Conservation (phyloP, 176 grass and related monocot species). For the Neostapfia colusana region DNA sequence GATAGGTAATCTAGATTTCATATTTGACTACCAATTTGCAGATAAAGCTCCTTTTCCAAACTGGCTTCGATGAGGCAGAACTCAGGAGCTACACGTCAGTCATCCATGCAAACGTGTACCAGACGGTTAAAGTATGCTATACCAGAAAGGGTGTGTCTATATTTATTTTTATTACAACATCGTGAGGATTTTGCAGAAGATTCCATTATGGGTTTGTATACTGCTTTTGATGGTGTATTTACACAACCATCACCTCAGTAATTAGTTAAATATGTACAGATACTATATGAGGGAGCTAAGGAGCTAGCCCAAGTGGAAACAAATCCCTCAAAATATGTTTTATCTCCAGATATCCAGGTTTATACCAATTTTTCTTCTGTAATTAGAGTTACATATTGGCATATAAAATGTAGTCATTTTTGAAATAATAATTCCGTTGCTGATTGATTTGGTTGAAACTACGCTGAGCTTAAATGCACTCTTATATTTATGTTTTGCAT, state of each 20-base stretch:
- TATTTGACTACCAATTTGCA: conserved; percentile 40
- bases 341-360: conserved; percentile 78
- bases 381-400: background rate
- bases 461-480: background rate
- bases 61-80: conserved; percentile 81
- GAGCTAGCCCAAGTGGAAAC: conserved; percentile 77
- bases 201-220: conserved; percentile 16
- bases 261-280: conserved; percentile 50
- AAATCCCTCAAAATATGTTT: conserved; percentile 68
- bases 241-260: conserved; percentile 15
- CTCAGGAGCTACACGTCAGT: conserved; percentile 87
- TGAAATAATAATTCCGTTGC: background rate
- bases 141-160: conserved; percentile 77
- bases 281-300: conserved; percentile 91
- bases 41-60: conserved; percentile 99
- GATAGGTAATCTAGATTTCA: background rate
- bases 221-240: conserved; percentile 31
- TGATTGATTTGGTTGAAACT: conserved; percentile 21
- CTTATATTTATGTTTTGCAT: conserved; percentile 14
- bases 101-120: conserved; percentile 96
- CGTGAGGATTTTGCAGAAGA: conserved; percentile 35
- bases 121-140: conserved; percentile 98
- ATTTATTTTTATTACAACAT: conserved; percentile 36
- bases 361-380: background rate
- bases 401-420: conserved; percentile 12